Evolutionary conservation across 306 rosid species (phyloP).

Genomic region (Begonia fuchsioides): DNA sequence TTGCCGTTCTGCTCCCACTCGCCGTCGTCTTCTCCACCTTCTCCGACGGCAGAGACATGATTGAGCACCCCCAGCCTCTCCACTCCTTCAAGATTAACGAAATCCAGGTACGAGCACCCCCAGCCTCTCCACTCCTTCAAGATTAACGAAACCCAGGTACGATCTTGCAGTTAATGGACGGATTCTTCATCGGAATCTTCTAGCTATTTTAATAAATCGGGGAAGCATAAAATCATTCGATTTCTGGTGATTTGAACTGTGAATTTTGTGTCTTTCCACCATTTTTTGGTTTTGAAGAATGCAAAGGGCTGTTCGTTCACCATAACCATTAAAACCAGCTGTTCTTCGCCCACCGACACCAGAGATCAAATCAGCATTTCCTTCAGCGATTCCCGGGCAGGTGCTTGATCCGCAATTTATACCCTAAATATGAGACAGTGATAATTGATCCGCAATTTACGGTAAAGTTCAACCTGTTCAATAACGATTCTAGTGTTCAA

Average conservation of each 20-base stretch:
- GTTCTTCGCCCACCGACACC: constrained; percentile 51
- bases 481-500: too few species aligned
- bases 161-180: background rate
- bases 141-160: constrained; percentile 23
- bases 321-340: constrained; percentile 56
- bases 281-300: constrained; percentile 19
- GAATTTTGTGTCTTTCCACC: background rate
- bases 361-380: constrained; percentile 67
- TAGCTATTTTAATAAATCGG: background rate
- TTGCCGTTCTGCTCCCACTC: constrained; percentile 15
- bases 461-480: too few species aligned
- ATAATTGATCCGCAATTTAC: too few species aligned
- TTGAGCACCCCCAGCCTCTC: constrained; percentile 22
- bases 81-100: constrained; percentile 23
- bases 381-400: constrained; percentile 87
- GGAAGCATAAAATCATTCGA: background rate
- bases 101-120: constrained; percentile 25
- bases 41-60: constrained; percentile 18
- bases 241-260: background rate
- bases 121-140: constrained; percentile 26
- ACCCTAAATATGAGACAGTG: too few species aligned
- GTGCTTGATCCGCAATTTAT: too few species aligned
- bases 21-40: constrained; percentile 13
- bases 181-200: background rate
- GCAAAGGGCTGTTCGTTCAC: constrained; percentile 39